A percentile compares a stretch with the other conserved stretches of the same genome.
phyloP scores from a whole-genome alignment of 2,329 filamentous ascomycete species.

The Sphaceloma murrayae region DNA sequence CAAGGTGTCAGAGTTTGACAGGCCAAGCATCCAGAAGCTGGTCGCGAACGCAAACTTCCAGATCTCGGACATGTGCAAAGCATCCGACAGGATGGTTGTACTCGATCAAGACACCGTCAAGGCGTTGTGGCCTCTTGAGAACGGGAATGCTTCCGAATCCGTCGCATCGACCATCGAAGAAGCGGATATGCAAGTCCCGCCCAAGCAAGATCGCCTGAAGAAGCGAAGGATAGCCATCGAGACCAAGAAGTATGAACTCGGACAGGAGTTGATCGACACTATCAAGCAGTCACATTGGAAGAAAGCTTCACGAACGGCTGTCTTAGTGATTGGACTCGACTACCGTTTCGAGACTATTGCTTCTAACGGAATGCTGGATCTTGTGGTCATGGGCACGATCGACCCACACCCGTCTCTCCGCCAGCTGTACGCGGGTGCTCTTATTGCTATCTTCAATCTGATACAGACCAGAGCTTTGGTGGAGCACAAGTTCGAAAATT shows the following conservation, averaged over 20 bases:
- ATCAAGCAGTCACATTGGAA: conserved; percentile 88
- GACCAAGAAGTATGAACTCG: conserved; percentile 67
- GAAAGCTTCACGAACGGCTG: conserved; percentile 78
- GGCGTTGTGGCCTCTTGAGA: conserved; percentile 53
- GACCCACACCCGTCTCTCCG: conserved; percentile 84
- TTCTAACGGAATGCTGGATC: conserved; percentile 68
- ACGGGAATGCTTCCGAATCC: conserved; percentile 24
- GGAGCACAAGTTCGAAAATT: conserved; percentile 78
- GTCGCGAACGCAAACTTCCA: conserved; percentile 73
- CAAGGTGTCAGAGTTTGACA: conserved; percentile 79
- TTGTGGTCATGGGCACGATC: conserved; percentile 73
- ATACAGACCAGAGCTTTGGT: conserved; percentile 81
- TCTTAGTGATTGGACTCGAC: conserved; percentile 83
- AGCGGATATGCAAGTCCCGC: conserved; percentile 50
- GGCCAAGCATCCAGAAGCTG: conserved; percentile 85
- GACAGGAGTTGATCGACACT: conserved; percentile 68
- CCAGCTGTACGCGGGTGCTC: conserved; percentile 67
- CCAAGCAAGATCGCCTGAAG: conserved; percentile 63
- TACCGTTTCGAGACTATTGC: conserved; percentile 86
- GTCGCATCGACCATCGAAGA: conserved; percentile 39
- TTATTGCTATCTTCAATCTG: conserved; percentile 68
- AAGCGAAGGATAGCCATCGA: conserved; percentile 71
- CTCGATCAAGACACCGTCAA: conserved; percentile 62
- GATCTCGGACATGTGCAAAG: conserved; percentile 83
- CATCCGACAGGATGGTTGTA: conserved; percentile 77